Conservation (phyloP, 2,329 filamentous ascomycete species). For the Clonostachys byssicola region DNA sequence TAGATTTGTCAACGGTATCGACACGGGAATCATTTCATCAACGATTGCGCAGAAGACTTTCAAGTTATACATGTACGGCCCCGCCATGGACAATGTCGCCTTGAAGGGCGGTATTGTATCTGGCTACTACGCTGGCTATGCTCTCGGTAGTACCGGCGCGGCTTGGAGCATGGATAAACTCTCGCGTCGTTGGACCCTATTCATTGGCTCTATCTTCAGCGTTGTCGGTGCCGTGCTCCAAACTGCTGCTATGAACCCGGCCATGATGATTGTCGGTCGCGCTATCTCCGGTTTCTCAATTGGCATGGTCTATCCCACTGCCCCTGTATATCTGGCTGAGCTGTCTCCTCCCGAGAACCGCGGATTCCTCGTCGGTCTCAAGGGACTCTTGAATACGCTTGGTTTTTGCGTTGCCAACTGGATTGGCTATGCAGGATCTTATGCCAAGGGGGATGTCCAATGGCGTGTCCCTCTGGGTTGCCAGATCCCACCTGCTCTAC, state of each 20-base stretch:
- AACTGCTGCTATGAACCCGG: constrained; percentile 9
- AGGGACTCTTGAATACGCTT: constrained; percentile 25
- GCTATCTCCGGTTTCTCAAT: constrained; percentile 14
- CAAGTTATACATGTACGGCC: constrained; percentile 7
- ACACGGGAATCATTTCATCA: constrained; percentile 4
- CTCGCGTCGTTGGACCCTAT: constrained; percentile 1
- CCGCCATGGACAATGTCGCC: neutral
- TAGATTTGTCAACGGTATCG: neutral
- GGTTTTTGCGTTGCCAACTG: constrained; percentile 31
- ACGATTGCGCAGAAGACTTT: constrained; percentile 7
- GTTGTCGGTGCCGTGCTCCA: constrained; percentile 19
- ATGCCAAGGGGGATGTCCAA: constrained; percentile 18
- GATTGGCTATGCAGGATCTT: constrained; percentile 30
- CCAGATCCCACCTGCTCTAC: constrained; percentile 16
- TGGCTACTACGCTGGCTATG: constrained; percentile 6
- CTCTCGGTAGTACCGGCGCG: constrained; percentile 4
- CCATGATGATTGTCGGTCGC: constrained; percentile 19
- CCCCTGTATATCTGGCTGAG: constrained; percentile 17
- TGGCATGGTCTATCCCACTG: constrained; percentile 12
- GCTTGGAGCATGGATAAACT: constrained; percentile 5
- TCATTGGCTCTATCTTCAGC: constrained; percentile 2
- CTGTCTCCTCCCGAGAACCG: constrained; percentile 15
- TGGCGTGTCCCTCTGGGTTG: constrained; percentile 26
- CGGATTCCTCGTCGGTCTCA: constrained; percentile 17
- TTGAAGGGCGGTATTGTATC: constrained; percentile 6